Evolutionary conservation across 129 eudicot species (phyloP).

Genomic region (Escallonia herrerae): DNA sequence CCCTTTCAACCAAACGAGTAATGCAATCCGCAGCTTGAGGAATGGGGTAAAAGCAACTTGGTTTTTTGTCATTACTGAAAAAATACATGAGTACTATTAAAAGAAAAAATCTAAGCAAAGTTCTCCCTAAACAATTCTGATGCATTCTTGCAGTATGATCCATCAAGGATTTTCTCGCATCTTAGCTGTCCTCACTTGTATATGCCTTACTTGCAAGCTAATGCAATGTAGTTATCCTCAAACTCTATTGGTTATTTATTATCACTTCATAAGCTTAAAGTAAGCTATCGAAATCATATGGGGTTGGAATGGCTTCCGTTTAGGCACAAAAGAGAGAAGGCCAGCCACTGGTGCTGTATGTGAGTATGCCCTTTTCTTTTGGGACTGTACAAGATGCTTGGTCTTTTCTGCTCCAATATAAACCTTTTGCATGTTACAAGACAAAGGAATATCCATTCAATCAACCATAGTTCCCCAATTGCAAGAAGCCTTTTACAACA

Average conservation of each 20-base stretch:
- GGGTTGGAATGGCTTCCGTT: too few species aligned
- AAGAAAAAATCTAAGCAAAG: background rate
- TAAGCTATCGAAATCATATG: too few species aligned
- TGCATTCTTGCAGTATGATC: background rate
- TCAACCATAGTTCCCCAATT: too few species aligned
- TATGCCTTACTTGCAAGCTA: background rate
- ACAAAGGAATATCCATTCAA: too few species aligned
- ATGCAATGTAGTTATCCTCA: background rate
- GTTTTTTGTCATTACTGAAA: constrained; percentile 81
- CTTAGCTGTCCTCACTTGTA: background rate
- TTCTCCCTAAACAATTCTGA: background rate
- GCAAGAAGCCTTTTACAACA: too few species aligned
- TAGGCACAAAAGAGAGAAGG: too few species aligned
- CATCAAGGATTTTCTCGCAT: background rate
- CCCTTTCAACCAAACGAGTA: constrained; percentile 73
- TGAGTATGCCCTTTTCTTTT: too few species aligned
- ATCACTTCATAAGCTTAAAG: too few species aligned
- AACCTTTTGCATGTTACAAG: too few species aligned
- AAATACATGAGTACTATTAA: constrained; percentile 3
- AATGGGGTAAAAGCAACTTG: constrained; percentile 89
- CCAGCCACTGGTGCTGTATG: too few species aligned
- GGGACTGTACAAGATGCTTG: too few species aligned
- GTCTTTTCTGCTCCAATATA: too few species aligned
- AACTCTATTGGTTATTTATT: background rate
- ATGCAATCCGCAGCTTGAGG: constrained; percentile 99